Conservation (phyloP, 805 yeast species). For the Metschnikowia henanensis region DNA sequence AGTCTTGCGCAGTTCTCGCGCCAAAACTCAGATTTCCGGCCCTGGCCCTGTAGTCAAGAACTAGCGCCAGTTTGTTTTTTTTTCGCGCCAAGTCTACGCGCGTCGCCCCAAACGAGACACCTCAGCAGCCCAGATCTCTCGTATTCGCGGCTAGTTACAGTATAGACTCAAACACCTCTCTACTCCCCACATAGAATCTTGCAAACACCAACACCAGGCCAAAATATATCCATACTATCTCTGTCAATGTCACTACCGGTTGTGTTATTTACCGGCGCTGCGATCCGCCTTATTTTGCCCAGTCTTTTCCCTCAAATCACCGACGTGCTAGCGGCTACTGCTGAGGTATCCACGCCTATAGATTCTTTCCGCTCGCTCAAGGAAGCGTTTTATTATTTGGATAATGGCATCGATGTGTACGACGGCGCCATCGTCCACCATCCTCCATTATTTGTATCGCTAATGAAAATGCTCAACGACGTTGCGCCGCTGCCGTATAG, state of each 20-base stretch:
- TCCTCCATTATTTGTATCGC: conserved; percentile 66
- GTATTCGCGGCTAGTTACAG: background rate
- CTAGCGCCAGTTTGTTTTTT: background rate
- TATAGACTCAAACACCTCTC: too few species aligned
- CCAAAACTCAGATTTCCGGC: too few species aligned
- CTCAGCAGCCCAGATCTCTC: background rate
- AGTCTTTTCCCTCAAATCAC: conserved; percentile 32
- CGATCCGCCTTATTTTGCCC: conserved; percentile 36
- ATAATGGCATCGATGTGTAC: conserved; percentile 62
- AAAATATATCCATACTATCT: background rate
- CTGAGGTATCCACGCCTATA: conserved; percentile 62
- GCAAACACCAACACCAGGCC: background rate
- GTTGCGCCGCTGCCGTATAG: conserved; percentile 17
- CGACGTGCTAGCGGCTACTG: conserved; percentile 32
- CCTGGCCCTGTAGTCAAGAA: background rate
- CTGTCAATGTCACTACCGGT: conserved; percentile 17
- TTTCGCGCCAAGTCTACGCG: background rate
- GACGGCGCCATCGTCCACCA: conserved; percentile 88
- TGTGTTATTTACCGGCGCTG: conserved; percentile 19
- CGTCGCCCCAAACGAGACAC: background rate
- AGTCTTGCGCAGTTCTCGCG: too few species aligned
- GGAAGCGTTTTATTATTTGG: conserved; percentile 36
- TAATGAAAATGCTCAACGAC: conserved; percentile 39
- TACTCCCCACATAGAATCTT: too few species aligned
- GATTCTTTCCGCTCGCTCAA: conserved; percentile 57